Evolutionary conservation across 2,329 filamentous ascomycete species (phyloP).

Genomic region (Fusarium fracticaudum): DNA sequence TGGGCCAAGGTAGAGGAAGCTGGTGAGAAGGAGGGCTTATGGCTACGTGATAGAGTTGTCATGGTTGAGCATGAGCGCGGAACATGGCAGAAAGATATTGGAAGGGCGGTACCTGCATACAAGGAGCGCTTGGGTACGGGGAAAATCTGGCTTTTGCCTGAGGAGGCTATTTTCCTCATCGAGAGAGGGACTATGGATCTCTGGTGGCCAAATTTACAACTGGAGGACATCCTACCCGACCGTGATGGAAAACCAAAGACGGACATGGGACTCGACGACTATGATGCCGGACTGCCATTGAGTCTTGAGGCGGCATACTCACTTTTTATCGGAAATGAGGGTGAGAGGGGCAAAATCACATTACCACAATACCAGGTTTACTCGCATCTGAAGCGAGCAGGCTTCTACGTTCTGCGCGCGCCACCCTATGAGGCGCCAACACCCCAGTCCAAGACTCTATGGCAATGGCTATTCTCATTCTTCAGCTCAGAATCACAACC

Average conservation of each 20-base stretch:
- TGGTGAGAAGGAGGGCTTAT: constrained; percentile 43
- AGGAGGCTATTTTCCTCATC: constrained; percentile 89
- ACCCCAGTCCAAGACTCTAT: constrained; percentile 48
- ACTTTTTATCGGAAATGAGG: constrained; percentile 78
- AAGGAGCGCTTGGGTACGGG: constrained; percentile 66
- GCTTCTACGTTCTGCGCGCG: constrained; percentile 83
- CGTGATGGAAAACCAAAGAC: constrained; percentile 38
- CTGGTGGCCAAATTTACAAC: constrained; percentile 75
- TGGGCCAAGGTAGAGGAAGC: constrained; percentile 50
- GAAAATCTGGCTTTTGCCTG: constrained; percentile 84
- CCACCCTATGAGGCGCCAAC: constrained; percentile 47
- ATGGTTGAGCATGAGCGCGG: constrained; percentile 78
- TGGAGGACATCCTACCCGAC: constrained; percentile 59
- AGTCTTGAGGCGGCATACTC: constrained; percentile 92
- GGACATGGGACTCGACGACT: constrained; percentile 50
- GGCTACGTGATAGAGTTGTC: constrained; percentile 64
- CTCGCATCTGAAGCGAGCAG: constrained; percentile 80
- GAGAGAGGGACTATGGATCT: constrained; percentile 90
- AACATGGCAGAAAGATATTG: constrained; percentile 79
- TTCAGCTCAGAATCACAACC: constrained; percentile 45
- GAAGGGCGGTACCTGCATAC: constrained; percentile 67
- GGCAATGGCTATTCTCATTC: constrained; percentile 65
- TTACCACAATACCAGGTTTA: constrained; percentile 91
- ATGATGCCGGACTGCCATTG: constrained; percentile 79
- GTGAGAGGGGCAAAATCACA: constrained; percentile 66